Base-by-base conservation (phyloP, 2,329 filamentous ascomycete genomes). In the Coleophoma cylindrospora region DNA sequence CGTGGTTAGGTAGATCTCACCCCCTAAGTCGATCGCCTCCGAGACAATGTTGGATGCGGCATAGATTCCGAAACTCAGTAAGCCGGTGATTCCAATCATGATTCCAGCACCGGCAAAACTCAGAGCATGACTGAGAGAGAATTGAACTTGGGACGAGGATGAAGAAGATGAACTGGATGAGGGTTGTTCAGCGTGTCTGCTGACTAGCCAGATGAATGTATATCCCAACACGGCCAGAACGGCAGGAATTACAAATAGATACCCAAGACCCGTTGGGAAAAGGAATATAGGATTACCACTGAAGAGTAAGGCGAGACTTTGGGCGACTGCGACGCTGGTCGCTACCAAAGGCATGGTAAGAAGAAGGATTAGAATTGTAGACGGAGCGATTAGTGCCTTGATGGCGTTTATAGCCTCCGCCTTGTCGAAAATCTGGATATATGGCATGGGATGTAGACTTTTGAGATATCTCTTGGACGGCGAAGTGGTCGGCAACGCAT, bases 381-480 rank as follows among this genome's bases (percentile, higher is more conserved):
- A 77, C 1, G 79, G 79, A 1, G 79, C 74, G 13, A 68, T 54
- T 47, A 77, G 63, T 8, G 76, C 75, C 6, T 75, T 70, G 0
- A 75, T 68, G 0, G 68, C 69, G 66, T 64, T 3, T 50, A 54
- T 6, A 54, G 74, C 59, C 2, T 66, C 60, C 0, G 56, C 45
- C 2, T 60, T 15, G 50, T 68, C 61, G 34, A 66, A 53, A 10
- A 44, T 49, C 0, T 14, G 22, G 7, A 38, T 52, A 34, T 58
- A 54, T 11, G 51, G 47, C 27, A 52, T 55, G 1, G 52, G 50
- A 13, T 53, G 53, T 11, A 63, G 51, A 14, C 46, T 51, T 3
- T 47, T 40, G 12, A 60, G 22, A 45, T 56, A 61, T 5, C 27
- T 37, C n/a, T 51, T 50, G 22, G 57, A 49, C 45, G 46, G 32